Evolutionary conservation across 2,329 filamentous ascomycete genomes (phyloP).

Genomic region (Colletotrichum graminicola): DNA sequence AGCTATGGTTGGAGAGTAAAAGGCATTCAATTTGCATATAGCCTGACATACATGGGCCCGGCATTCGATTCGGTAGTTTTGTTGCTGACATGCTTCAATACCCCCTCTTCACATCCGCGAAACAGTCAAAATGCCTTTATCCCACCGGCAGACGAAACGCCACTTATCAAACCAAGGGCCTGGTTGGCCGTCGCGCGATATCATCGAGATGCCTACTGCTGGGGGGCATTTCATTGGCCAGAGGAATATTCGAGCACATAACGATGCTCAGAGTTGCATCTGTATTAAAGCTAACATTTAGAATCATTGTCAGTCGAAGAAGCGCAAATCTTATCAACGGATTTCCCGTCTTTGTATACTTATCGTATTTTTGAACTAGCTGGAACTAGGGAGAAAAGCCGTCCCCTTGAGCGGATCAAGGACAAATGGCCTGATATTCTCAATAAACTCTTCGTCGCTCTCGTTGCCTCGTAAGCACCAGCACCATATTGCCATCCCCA

Average conservation of each 20-base stretch:
- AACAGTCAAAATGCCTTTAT: background rate
- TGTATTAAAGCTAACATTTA: too few relatives aligned
- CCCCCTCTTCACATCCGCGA: background rate
- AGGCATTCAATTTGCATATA: constrained; percentile 3
- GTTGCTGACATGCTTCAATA: background rate
- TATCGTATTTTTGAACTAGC: background rate
- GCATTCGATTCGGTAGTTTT: background rate
- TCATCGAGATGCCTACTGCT: background rate
- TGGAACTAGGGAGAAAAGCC: background rate
- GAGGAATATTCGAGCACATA: background rate
- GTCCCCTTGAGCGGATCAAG: constrained; percentile 19
- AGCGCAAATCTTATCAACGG: background rate
- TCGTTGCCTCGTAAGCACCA: constrained; percentile 32
- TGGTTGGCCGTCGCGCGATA: background rate
- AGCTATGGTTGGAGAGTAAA: too few relatives aligned
- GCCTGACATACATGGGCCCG: constrained; percentile 1
- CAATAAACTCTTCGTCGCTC: constrained; percentile 32
- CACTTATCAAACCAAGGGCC: background rate
- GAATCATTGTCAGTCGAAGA: background rate
- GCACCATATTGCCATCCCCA: constrained; percentile 35
- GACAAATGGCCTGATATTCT: constrained; percentile 35
- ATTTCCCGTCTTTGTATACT: background rate
- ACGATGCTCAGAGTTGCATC: background rate
- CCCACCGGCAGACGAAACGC: constrained; percentile 25
- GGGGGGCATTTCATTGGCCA: background rate